A percentile compares a stretch with the other conserved stretches of the same genome.
These are phyloP conservation scores for Phialemonium atrogriseum DNA, from an alignment of 2,329 filamentous ascomycete genomes.

Conservation along the genomic window DNA sequence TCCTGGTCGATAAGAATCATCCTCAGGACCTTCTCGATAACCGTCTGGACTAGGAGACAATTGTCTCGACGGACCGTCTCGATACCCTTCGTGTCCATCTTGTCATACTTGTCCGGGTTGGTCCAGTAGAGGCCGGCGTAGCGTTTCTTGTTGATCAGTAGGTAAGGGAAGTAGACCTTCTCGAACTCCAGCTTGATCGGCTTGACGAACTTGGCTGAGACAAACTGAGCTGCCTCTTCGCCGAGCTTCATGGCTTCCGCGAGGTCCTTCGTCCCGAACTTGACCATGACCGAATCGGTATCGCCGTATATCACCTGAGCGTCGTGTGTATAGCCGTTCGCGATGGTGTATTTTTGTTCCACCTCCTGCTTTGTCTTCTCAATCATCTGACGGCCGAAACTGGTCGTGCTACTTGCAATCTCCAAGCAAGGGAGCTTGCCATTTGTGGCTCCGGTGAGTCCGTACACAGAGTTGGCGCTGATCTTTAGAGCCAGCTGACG, in stretches of 20 bases:
- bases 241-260: constrained; percentile 88
- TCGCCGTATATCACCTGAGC: constrained; percentile 98
- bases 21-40: constrained; percentile 90
- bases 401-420: constrained; percentile 94
- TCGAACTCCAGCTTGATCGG: constrained; percentile 99
- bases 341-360: constrained; percentile 79
- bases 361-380: constrained; percentile 97
- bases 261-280: constrained; percentile 86
- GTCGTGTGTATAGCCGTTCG: constrained; percentile 90
- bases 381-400: constrained; percentile 98
- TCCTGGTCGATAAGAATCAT: constrained; percentile 96
- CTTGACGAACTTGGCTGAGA: constrained; percentile 87
- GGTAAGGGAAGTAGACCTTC: constrained; percentile 96
- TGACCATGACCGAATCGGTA: constrained; percentile 99
- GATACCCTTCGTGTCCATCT: constrained; percentile 99
- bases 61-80: constrained; percentile 97
- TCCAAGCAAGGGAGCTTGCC: constrained; percentile 92
- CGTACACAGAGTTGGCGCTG: constrained; percentile 96
- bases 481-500: constrained; percentile 93
- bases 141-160: constrained; percentile 99
- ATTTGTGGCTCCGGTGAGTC: constrained; percentile 89
- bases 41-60: constrained; percentile 87
- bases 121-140: constrained; percentile 99
- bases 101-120: constrained; percentile 87
- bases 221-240: constrained; percentile 81